Evolutionary conservation across 441 rosid genomes (phyloP).

Genomic region (Caryocar brasiliense): DNA sequence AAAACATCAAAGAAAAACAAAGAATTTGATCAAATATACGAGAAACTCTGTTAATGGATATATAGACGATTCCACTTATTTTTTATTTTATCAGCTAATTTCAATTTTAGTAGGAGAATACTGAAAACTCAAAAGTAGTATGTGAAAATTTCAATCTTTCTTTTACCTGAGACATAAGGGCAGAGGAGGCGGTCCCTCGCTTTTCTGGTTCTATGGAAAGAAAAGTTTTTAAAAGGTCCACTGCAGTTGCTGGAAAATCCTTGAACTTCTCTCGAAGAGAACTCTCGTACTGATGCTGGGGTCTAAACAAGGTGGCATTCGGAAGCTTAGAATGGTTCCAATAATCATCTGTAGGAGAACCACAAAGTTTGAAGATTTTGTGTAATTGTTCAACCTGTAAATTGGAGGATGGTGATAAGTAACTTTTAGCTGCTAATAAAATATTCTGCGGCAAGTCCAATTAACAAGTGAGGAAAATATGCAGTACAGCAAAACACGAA

Average conservation of each 20-base stretch:
- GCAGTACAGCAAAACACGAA: too few relatives aligned
- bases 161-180: conserved; percentile 56
- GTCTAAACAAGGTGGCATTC: conserved; percentile 55
- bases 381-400: conserved; percentile 82
- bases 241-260: conserved; percentile 39
- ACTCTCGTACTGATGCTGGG: conserved; percentile 58
- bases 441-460: neutral
- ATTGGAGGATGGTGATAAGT: neutral
- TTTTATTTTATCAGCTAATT: too few relatives aligned
- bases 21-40: too few relatives aligned
- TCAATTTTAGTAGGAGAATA: too few relatives aligned
- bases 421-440: neutral
- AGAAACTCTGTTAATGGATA: too few relatives aligned
- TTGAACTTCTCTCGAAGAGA: conserved; percentile 55
- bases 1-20: too few relatives aligned
- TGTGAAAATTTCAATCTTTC: neutral
- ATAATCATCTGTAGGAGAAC: conserved; percentile 71
- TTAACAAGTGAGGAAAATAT: neutral
- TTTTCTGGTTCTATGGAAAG: conserved; percentile 69
- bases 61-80: too few relatives aligned
- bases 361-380: conserved; percentile 84
- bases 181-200: conserved; percentile 84
- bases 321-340: conserved; percentile 64
- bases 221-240: conserved; percentile 50
- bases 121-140: neutral